Evolutionary conservation across 441 rosid genomes (phyloP).

Genomic region (Adansonia rubrostipa): DNA sequence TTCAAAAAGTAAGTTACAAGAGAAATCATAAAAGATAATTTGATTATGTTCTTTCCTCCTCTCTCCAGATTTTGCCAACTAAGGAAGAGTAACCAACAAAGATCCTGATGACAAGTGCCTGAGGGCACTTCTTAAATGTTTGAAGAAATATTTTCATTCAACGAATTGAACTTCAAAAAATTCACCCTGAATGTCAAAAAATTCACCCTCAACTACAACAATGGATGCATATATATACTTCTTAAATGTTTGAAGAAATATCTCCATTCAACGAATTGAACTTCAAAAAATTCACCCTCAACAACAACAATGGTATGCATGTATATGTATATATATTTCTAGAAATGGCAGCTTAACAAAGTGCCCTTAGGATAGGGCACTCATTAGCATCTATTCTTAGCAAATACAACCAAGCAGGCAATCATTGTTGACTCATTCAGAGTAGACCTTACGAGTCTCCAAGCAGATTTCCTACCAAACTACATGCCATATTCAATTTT

Average conservation of each 20-base stretch:
- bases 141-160: background rate
- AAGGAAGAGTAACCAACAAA: slow-evolving; percentile 2
- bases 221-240: background rate
- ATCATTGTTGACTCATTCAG: background rate
- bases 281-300: background rate
- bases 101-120: background rate
- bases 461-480: slow-evolving; percentile 15
- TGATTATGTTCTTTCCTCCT: background rate
- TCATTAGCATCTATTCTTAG: background rate
- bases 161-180: background rate
- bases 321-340: background rate
- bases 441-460: background rate
- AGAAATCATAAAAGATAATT: background rate
- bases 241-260: background rate
- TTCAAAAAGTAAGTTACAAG: background rate
- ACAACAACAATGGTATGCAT: background rate
- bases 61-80: background rate
- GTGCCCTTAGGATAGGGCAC: background rate
- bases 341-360: background rate
- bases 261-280: background rate
- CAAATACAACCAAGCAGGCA: background rate
- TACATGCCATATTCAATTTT: slow-evolving; percentile 13
- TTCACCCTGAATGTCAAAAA: background rate
- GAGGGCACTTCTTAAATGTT: background rate
- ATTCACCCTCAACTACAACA: background rate